Evolutionary conservation across 495 filamentous ascomycete species (phyloP).

Genomic region (Parachaetomium inaequale): DNA sequence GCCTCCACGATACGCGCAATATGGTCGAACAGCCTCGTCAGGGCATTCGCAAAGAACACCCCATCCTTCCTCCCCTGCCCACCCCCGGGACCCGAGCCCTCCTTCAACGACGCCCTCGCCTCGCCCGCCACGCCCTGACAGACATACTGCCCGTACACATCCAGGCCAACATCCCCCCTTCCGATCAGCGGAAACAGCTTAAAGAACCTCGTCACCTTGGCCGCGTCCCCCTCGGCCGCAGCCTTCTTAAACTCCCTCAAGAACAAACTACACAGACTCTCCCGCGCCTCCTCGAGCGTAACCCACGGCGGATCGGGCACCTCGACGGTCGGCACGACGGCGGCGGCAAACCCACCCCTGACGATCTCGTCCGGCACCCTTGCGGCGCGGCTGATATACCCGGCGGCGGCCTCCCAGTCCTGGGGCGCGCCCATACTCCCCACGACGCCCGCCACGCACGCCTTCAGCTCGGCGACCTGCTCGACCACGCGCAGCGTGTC

Average conservation of each 20-base stretch:
- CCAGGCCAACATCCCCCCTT: slow-evolving; percentile 79
- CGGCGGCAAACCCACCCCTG: slow-evolving; percentile 81
- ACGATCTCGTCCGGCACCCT: slow-evolving; percentile 76
- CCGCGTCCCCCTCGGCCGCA: slow-evolving; percentile 75
- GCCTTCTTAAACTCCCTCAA: slow-evolving; percentile 94
- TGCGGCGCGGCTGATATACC: slow-evolving; percentile 76
- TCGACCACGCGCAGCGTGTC: slow-evolving; percentile 89
- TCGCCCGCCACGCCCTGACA: slow-evolving; percentile 85
- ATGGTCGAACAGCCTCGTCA: slow-evolving; percentile 94
- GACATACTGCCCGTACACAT: slow-evolving; percentile 93
- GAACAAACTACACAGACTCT: slow-evolving; percentile 84
- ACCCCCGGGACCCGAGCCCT: slow-evolving; percentile 42
- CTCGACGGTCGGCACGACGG: slow-evolving; percentile 91
- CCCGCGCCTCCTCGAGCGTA: slow-evolving; percentile 81
- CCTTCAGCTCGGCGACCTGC: slow-evolving; percentile 92
- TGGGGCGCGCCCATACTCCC: slow-evolving; percentile 96
- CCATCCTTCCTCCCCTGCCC: slow-evolving; percentile 55
- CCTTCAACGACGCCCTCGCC: slow-evolving; percentile 75
- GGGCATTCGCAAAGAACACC: slow-evolving; percentile 86
- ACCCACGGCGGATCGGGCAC: slow-evolving; percentile 86
- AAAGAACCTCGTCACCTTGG: slow-evolving; percentile 91
- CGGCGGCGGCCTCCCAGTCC: slow-evolving; percentile 96
- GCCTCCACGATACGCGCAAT: slow-evolving; percentile 93
- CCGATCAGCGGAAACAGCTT: slow-evolving; percentile 96
- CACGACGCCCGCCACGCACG: slow-evolving; percentile 90